These are phyloP conservation scores for Pugionium dolabratum DNA, from an alignment of 345 rosid genomes.

Conservation along the genomic window DNA sequence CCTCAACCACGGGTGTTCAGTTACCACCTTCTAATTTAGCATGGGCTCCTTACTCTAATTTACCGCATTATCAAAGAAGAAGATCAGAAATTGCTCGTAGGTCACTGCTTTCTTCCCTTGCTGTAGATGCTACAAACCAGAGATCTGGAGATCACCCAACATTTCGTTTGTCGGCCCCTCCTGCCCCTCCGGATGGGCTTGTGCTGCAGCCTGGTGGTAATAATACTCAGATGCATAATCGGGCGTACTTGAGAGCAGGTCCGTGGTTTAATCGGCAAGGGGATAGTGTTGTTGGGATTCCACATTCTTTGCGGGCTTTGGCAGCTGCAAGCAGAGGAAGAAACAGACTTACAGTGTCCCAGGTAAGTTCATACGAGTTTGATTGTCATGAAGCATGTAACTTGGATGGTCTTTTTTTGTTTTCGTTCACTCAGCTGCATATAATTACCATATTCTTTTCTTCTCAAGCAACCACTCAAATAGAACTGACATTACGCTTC, in stretches of 20 bases:
- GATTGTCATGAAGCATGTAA: constrained; percentile 1
- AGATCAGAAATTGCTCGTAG: constrained; percentile 74
- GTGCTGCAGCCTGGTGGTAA: constrained; percentile 57
- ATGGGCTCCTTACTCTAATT: constrained; percentile 51
- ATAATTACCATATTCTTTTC: too few relatives aligned
- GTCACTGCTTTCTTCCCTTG: constrained; percentile 59
- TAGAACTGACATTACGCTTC: constrained; percentile 4
- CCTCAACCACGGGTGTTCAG: constrained; percentile 41
- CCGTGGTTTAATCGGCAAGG: constrained; percentile 55
- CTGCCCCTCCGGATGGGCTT: constrained; percentile 53
- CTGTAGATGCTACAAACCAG: constrained; percentile 46
- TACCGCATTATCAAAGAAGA: constrained; percentile 60
- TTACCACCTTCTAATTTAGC: constrained; percentile 54
- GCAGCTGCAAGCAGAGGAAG: constrained; percentile 76
- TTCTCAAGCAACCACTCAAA: background rate
- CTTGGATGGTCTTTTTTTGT: constrained; percentile 14
- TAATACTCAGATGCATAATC: constrained; percentile 49
- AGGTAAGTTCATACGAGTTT: constrained; percentile 54
- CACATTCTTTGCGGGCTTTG: constrained; percentile 58
- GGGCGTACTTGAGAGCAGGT: constrained; percentile 52
- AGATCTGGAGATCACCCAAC: constrained; percentile 39
- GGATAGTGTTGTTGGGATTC: constrained; percentile 56
- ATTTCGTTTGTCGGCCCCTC: constrained; percentile 42
- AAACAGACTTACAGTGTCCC: constrained; percentile 66
- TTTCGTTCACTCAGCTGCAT: background rate